These are phyloP conservation scores for Blastobotrys apis DNA, from an alignment of 1,139 yeast species.

Conservation along the genomic window DNA sequence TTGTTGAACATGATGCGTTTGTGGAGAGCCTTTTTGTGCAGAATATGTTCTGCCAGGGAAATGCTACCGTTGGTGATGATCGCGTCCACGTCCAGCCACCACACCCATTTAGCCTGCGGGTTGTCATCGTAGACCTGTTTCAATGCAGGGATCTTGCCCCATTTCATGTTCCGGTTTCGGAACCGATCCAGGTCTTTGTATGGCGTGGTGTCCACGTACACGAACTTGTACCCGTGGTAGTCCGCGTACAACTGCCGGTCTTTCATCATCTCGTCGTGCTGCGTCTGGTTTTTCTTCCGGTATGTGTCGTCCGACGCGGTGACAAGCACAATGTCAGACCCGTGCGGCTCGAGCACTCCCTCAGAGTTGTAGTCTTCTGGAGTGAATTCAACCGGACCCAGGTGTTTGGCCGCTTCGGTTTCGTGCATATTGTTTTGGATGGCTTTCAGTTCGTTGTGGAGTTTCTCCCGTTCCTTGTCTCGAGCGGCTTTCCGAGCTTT, in stretches of 20 bases:
- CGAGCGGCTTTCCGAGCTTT: too few species aligned
- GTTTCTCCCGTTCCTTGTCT: too few species aligned
- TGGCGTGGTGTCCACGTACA: constrained; percentile 27
- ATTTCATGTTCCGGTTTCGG: too few species aligned
- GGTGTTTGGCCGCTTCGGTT: not conserved
- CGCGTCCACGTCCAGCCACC: constrained; percentile 36
- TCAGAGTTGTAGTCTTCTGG: not conserved
- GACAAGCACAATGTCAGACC: constrained; percentile 28
- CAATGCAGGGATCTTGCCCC: constrained; percentile 34
- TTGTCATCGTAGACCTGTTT: constrained; percentile 27
- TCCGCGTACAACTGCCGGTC: constrained; percentile 34
- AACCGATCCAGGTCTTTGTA: constrained; percentile 20
- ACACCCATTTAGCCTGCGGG: constrained; percentile 35
- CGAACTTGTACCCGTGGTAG: constrained; percentile 32
- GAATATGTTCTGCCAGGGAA: constrained; percentile 31
- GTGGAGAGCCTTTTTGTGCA: constrained; percentile 29
- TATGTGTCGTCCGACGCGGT: constrained; percentile 29
- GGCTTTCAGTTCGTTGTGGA: not conserved
- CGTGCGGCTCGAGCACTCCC: constrained; percentile 21
- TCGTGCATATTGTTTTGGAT: not conserved
- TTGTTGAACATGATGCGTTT: constrained; percentile 25
- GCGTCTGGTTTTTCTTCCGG: constrained; percentile 21
- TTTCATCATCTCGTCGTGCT: constrained; percentile 24
- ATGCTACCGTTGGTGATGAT: constrained; percentile 31
- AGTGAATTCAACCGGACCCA: not conserved